Evolutionary conservation across 805 yeast genomes (phyloP).

Genomic region (Sungouiella blattae): DNA sequence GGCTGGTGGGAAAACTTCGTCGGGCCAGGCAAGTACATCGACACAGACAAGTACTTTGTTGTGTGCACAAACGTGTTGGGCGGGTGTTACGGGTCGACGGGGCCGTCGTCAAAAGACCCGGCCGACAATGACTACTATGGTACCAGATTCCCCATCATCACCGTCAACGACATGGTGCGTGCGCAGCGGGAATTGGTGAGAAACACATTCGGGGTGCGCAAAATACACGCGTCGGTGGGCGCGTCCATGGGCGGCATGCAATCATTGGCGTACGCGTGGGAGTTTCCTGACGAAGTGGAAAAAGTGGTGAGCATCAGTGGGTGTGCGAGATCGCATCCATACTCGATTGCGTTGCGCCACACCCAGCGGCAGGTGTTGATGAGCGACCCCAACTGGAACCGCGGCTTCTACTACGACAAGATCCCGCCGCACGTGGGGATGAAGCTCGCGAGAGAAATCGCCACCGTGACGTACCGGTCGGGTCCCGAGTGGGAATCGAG

Average conservation of each 20-base stretch:
- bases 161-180: slow-evolving; percentile 86
- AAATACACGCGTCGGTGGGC: slow-evolving; percentile 78
- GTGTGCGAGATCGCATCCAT: slow-evolving; percentile 92
- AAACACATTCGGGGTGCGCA: slow-evolving; percentile 58
- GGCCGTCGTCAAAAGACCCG: slow-evolving; percentile 81
- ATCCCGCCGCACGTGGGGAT: slow-evolving; percentile 92
- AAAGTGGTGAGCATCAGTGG: slow-evolving; percentile 81
- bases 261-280: slow-evolving; percentile 80
- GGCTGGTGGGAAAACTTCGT: slow-evolving; percentile 98
- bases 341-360: slow-evolving; percentile 89
- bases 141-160: slow-evolving; percentile 81
- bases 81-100: slow-evolving; percentile 94
- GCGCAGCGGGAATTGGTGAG: slow-evolving; percentile 73
- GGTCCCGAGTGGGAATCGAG: slow-evolving; percentile 97
- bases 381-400: slow-evolving; percentile 93
- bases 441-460: slow-evolving; percentile 91
- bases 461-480: slow-evolving; percentile 89
- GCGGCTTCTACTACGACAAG: slow-evolving; percentile 77
- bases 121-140: slow-evolving; percentile 66
- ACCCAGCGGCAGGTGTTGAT: slow-evolving; percentile 89
- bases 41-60: slow-evolving; percentile 76
- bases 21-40: slow-evolving; percentile 77
- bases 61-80: slow-evolving; percentile 91
- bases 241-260: slow-evolving; percentile 99
- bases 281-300: slow-evolving; percentile 72